phyloP scores from a whole-genome alignment of 2,329 filamentous ascomycete species.

The Passalora sequoiae region DNA sequence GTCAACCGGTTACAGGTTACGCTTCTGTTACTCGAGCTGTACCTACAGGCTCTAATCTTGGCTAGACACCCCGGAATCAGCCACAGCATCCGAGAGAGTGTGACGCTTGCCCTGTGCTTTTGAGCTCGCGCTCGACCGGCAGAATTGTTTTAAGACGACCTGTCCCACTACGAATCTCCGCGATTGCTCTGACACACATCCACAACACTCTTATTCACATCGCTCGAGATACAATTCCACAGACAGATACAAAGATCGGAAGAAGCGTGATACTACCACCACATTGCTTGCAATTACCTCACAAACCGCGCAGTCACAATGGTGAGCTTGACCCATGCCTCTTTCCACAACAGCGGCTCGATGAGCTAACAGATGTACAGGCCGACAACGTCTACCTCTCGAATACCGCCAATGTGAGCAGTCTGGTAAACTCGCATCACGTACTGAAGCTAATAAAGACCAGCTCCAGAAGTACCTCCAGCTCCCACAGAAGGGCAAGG shows the following conservation, averaged over 20 bases:
- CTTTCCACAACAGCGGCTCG: neutral
- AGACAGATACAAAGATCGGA: neutral
- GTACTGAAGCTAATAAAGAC: slow-evolving; percentile 11
- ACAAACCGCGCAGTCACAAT: slow-evolving; percentile 3
- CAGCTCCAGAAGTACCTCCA: slow-evolving; percentile 88
- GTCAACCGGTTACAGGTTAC: neutral
- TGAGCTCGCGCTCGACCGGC: neutral
- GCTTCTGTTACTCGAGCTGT: too few species aligned
- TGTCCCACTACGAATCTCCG: slow-evolving; percentile 1
- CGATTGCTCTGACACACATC: neutral
- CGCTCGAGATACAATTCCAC: neutral
- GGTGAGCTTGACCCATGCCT: slow-evolving; percentile 7
- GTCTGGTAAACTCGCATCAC: slow-evolving; percentile 3
- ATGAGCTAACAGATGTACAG: slow-evolving; percentile 14
- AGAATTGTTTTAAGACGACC: slow-evolving; percentile 6
- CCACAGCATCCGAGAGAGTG: slow-evolving; percentile 2
- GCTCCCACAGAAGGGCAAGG: slow-evolving; percentile 79
- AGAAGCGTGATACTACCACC: neutral
- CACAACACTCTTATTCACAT: slow-evolving; percentile 1
- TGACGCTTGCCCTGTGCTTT: neutral
- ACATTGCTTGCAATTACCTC: neutral
- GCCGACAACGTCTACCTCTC: slow-evolving; percentile 34
- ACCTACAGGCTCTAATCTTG: neutral
- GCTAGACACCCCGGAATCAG: neutral
- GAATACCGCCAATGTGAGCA: slow-evolving; percentile 46